Percentiles rank a stretch among this genome's conserved stretches.
Evolutionary conservation across 2,329 filamentous ascomycete species (phyloP).

Genomic region (Aspergillus sclerotialis): DNA sequence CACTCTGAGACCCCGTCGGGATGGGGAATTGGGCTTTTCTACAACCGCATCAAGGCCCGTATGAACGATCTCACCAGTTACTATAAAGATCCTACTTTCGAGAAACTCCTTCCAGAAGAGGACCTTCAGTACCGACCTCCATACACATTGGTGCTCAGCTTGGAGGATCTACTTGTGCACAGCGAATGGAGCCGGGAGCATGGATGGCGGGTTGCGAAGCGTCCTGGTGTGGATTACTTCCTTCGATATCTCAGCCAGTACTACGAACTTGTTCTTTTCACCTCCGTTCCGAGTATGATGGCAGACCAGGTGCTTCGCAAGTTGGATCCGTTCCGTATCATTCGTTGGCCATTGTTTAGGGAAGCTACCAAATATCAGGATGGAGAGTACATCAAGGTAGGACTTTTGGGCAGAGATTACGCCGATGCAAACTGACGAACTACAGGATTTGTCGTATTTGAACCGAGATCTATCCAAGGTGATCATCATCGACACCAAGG

Average conservation of each 20-base stretch:
- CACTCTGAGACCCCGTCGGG: conserved; percentile 71
- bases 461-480: conserved; percentile 95
- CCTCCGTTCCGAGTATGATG: conserved; percentile 73
- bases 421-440: conserved; percentile 63
- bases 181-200: conserved; percentile 92
- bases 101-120: conserved; percentile 71
- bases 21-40: conserved; percentile 70
- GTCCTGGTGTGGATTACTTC: conserved; percentile 95
- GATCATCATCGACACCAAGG: conserved; percentile 84
- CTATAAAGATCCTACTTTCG: conserved; percentile 93
- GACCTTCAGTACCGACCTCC: conserved; percentile 75
- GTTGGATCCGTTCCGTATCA: conserved; percentile 88
- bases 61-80: conserved; percentile 72
- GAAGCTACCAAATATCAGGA: conserved; percentile 97
- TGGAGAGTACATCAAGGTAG: conserved; percentile 90
- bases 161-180: conserved; percentile 91
- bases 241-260: conserved; percentile 94
- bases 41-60: conserved; percentile 69
- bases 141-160: conserved; percentile 83
- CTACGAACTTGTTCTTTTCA: conserved; percentile 96
- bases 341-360: conserved; percentile 89
- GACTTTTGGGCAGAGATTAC: conserved; percentile 67
- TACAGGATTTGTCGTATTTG: conserved; percentile 87
- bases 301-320: conserved; percentile 87
- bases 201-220: conserved; percentile 91